phyloP scores from a whole-genome alignment of 2,329 filamentous ascomycete species.

The Fusarium sacchari region DNA sequence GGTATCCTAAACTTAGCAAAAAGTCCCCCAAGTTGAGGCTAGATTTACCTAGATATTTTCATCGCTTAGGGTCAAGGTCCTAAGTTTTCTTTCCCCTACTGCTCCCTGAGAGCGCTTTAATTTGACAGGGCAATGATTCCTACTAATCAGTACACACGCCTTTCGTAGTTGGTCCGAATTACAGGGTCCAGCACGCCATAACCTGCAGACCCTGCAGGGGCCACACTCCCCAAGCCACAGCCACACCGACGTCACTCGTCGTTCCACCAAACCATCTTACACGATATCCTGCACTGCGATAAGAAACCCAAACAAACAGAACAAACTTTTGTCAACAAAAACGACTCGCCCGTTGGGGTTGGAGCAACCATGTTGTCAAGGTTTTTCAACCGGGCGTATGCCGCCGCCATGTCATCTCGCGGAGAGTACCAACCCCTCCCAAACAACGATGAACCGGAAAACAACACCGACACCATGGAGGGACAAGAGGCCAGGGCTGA shows the following conservation, averaged over 20 bases:
- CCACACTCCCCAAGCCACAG: not conserved
- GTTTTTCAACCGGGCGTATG: slow-evolving; percentile 16
- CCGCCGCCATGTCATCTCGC: not conserved
- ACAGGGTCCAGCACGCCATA: not conserved
- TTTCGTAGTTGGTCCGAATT: not conserved
- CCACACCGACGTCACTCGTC: slow-evolving; percentile 13
- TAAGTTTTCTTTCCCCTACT: not conserved
- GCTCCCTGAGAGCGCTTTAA: not conserved
- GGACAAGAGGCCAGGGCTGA: not conserved
- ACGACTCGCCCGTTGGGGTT: slow-evolving; percentile 22
- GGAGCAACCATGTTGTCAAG: slow-evolving; percentile 33
- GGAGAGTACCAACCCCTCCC: slow-evolving; percentile 40
- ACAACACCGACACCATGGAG: slow-evolving; percentile 3
- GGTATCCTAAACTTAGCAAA: no score
- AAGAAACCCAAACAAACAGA: not conserved
- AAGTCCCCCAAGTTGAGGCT: no score
- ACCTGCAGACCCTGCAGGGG: not conserved
- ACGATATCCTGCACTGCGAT: not conserved
- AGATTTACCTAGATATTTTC: no score
- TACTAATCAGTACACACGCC: no score
- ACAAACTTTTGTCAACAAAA: slow-evolving; percentile 2
- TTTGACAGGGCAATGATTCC: no score
- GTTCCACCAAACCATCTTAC: slow-evolving; percentile 15
- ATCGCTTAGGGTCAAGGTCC: no score
- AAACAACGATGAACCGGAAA: slow-evolving; percentile 31